phyloP scores from a whole-genome alignment of 2,329 filamentous ascomycete genomes.

The Xylaria multiplex region DNA sequence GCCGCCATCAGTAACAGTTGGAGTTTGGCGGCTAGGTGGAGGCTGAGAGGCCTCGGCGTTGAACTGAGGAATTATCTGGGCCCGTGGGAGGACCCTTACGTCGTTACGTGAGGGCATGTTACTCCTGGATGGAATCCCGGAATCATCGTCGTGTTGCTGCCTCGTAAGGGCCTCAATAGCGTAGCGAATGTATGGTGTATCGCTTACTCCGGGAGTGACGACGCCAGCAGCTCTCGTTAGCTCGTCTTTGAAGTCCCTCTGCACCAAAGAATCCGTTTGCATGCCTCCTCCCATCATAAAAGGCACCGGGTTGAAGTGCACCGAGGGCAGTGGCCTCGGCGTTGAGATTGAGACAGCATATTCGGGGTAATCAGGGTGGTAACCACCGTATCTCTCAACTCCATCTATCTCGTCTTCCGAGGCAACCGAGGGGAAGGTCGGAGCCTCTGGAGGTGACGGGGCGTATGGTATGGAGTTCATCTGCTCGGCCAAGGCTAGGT shows the following conservation, averaged over 20 bases:
- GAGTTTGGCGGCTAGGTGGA: constrained; percentile 24
- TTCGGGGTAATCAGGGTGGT: constrained; percentile 42
- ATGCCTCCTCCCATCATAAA: constrained; percentile 50
- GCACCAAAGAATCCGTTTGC: constrained; percentile 41
- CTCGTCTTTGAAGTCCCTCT: constrained; percentile 60
- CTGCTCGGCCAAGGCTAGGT: constrained; percentile 50
- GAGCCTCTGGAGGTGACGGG: constrained; percentile 53
- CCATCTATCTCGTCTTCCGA: constrained; percentile 58
- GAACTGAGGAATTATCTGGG: constrained; percentile 41
- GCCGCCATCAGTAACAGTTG: constrained; percentile 11
- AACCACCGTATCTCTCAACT: constrained; percentile 54
- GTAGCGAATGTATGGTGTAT: constrained; percentile 88
- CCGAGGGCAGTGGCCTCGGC: constrained; percentile 41
- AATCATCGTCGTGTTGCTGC: constrained; percentile 73
- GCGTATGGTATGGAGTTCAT: constrained; percentile 51
- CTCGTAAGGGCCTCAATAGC: constrained; percentile 88
- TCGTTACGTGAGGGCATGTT: constrained; percentile 36
- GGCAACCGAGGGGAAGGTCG: constrained; percentile 46
- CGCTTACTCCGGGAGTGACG: constrained; percentile 81
- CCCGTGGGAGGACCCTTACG: constrained; percentile 32
- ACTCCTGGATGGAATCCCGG: constrained; percentile 50
- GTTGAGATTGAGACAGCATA: constrained; percentile 40
- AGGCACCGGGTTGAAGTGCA: constrained; percentile 53
- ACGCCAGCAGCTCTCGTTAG: constrained; percentile 60
- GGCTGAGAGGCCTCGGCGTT: constrained; percentile 26